phyloP scores from a whole-genome alignment of 2,329 filamentous ascomycete species.

The Cytospora piceicola region DNA sequence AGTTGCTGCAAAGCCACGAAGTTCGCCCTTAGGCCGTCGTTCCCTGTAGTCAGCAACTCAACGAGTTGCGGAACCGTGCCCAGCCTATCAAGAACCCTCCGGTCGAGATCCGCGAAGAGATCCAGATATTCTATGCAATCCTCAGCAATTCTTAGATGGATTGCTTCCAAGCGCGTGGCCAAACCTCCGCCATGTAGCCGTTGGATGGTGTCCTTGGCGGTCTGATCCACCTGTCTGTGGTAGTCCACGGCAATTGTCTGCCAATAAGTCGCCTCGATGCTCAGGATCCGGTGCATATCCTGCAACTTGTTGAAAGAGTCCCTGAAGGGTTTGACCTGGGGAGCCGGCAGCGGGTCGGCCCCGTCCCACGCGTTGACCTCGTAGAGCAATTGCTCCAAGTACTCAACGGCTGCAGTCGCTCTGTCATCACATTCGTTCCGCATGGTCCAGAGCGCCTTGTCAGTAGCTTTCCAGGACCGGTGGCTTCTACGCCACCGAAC shows the following conservation, averaged over 20 bases:
- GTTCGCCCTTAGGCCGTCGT: background rate
- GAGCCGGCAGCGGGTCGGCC: background rate
- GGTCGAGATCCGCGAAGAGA: background rate
- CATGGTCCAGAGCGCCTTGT: constrained; percentile 10
- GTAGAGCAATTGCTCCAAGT: constrained; percentile 5
- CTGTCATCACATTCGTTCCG: constrained; percentile 1
- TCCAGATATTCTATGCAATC: constrained; percentile 13
- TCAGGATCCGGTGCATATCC: constrained; percentile 2
- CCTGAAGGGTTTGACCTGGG: background rate
- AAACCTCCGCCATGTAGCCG: background rate
- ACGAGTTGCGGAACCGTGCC: background rate
- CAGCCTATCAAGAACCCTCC: background rate
- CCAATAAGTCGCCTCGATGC: background rate
- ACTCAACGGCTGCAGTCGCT: background rate
- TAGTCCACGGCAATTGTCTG: constrained; percentile 5
- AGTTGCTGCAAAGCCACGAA: constrained; percentile 2
- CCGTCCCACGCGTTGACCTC: background rate
- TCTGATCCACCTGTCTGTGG: background rate
- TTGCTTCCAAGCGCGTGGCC: background rate
- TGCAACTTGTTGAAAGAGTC: background rate
- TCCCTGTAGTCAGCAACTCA: background rate
- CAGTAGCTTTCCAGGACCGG: background rate
- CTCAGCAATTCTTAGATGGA: background rate
- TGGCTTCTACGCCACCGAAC: constrained; percentile 1
- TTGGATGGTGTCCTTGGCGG: background rate